These are phyloP conservation scores for Conringia planisiliqua DNA, from an alignment of 345 rosid species.

Conservation along the genomic window DNA sequence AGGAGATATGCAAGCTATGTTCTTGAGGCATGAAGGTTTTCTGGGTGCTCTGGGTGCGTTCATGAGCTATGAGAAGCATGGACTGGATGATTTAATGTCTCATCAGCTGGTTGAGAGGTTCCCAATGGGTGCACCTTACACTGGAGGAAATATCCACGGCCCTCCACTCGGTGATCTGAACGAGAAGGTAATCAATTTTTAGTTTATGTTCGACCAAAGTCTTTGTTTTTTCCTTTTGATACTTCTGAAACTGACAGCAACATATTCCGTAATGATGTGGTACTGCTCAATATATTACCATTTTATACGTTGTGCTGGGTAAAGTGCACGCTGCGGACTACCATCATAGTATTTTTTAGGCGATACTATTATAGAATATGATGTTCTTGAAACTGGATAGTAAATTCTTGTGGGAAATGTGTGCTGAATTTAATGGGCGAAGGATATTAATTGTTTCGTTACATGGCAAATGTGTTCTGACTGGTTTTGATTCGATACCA, in stretches of 20 bases:
- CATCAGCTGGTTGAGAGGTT: constrained; percentile 99
- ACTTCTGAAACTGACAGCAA: constrained; percentile 2
- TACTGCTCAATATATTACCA: background rate
- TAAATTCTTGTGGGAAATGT: background rate
- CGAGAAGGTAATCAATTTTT: constrained; percentile 69
- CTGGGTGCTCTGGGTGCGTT: constrained; percentile 97
- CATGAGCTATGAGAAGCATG: constrained; percentile 98
- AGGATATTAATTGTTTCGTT: background rate
- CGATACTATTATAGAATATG: background rate
- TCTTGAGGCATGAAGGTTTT: constrained; percentile 97
- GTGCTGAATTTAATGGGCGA: background rate
- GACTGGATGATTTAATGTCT: constrained; percentile 94
- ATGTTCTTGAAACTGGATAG: background rate
- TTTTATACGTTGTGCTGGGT: constrained; percentile 3
- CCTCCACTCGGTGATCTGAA: constrained; percentile 94
- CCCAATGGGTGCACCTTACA: constrained; percentile 99
- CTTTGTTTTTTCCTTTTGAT: background rate
- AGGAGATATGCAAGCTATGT: constrained; percentile 95
- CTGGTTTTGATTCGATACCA: background rate
- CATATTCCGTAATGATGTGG: background rate
- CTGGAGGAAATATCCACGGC: constrained; percentile 95
- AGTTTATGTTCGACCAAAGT: background rate
- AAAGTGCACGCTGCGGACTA: background rate
- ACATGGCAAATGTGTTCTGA: background rate
- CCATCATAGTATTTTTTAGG: constrained; percentile 6